Percentiles rank a stretch among this genome's conserved stretches.
Conservation (phyloP, 1,284 basidiomycete genomes). For the Tylopilus orsonianus region DNA sequence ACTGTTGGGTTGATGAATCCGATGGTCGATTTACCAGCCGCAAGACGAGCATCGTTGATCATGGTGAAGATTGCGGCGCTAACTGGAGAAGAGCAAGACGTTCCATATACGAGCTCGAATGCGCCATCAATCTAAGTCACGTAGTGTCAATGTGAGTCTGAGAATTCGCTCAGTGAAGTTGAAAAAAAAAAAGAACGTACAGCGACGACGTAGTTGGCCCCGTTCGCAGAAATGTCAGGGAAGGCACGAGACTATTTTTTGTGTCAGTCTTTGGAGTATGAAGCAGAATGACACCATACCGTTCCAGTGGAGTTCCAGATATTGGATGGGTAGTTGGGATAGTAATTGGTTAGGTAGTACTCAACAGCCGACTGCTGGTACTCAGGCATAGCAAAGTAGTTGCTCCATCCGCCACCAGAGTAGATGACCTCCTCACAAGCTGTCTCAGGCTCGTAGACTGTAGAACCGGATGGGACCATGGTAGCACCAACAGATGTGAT, state of each 20-base stretch:
- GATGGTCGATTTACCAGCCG: conserved; percentile 38
- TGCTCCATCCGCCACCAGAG: conserved; percentile 50
- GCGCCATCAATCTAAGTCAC: conserved; percentile 32
- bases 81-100: conserved; percentile 40
- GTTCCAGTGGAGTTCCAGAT: conserved; percentile 47
- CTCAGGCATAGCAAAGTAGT: conserved; percentile 38
- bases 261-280: neutral
- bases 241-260: conserved; percentile 37
- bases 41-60: conserved; percentile 46
- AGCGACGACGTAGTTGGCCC: conserved; percentile 44
- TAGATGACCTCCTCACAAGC: conserved; percentile 40
- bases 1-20: conserved; percentile 38
- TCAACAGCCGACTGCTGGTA: conserved; percentile 39
- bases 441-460: conserved; percentile 38
- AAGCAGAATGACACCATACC: conserved; percentile 19
- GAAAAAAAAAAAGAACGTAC: conserved; percentile 17
- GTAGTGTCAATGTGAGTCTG: neutral
- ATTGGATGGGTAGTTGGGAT: conserved; percentile 35
- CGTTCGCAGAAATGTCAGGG: conserved; percentile 42
- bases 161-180: neutral
- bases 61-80: conserved; percentile 42
- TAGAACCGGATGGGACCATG: conserved; percentile 43
- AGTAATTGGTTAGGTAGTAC: conserved; percentile 33
- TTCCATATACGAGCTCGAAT: conserved; percentile 38
- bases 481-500: conserved; percentile 59